Conservation (phyloP, 1,284 basidiomycete species). For the Leccinum proximum region DNA sequence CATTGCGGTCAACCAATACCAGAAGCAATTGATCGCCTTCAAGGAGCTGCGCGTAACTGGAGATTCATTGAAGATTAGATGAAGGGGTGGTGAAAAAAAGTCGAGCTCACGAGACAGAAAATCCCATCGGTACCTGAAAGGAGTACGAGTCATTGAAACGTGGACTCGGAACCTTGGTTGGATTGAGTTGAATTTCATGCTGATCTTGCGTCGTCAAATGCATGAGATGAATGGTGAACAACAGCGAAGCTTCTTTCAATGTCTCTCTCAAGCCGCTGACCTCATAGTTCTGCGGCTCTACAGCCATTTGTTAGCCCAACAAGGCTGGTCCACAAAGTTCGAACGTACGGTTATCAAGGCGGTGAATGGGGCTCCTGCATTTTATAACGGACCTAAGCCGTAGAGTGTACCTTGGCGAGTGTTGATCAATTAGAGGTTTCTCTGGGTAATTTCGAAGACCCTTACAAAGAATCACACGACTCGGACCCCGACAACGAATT, state of each 20-base stretch:
- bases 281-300: too few relatives aligned
- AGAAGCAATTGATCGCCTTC: too few relatives aligned
- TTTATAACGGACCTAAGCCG: conserved; percentile 10
- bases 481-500: conserved; percentile 18
- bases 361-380: neutral
- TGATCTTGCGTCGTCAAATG: conserved; percentile 40
- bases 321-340: too few relatives aligned
- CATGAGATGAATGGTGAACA: conserved; percentile 37
- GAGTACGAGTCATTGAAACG: conserved; percentile 24
- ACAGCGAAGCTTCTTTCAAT: conserved; percentile 23
- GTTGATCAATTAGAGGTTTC: too few relatives aligned
- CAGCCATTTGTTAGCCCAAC: too few relatives aligned
- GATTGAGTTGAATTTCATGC: conserved; percentile 40
- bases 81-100: too few relatives aligned
- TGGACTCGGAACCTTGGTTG: conserved; percentile 36
- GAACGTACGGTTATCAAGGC: conserved; percentile 8
- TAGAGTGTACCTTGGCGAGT: too few relatives aligned
- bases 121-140: conserved; percentile 33
- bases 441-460: neutral
- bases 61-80: conserved; percentile 21
- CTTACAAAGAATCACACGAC: conserved; percentile 22
- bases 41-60: too few relatives aligned
- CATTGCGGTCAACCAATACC: too few relatives aligned
- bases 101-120: conserved; percentile 35
- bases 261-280: neutral